A percentile compares a stretch with the other conserved stretches of the same genome.
Evolutionary conservation across 139 green algal genomes (phyloP).

Genomic region (Chlamydomonas schloesseri): DNA sequence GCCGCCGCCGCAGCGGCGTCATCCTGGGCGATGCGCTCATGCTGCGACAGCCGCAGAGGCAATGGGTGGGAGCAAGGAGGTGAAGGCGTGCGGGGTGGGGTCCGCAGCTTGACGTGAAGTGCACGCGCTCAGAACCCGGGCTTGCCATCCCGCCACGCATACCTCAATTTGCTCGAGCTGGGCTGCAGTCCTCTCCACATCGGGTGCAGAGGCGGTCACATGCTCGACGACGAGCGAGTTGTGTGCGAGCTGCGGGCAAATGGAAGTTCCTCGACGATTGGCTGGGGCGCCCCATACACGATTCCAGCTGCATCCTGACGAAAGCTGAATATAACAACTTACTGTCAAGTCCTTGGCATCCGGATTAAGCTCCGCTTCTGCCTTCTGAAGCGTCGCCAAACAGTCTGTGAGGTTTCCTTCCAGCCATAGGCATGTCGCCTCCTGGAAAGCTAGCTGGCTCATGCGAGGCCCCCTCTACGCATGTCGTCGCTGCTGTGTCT

Average conservation of each 20-base stretch:
- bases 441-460: slow-evolving; percentile 1
- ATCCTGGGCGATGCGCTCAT: background rate
- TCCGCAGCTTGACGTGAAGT: no score
- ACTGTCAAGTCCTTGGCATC: background rate
- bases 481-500: background rate
- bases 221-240: slow-evolving; percentile 43
- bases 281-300: no score
- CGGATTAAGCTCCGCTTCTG: slow-evolving; percentile 13
- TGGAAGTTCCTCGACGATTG: no score
- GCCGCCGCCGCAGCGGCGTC: background rate
- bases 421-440: slow-evolving; percentile 44
- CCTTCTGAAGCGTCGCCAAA: slow-evolving; percentile 6
- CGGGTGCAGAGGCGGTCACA: background rate
- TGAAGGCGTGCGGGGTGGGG: background rate
- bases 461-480: background rate
- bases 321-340: no score
- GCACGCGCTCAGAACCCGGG: background rate
- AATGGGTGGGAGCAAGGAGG: background rate
- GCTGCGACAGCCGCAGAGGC: background rate
- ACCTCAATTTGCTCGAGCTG: slow-evolving; percentile 30
- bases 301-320: no score
- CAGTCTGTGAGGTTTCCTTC: background rate
- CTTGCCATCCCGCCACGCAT: background rate
- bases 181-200: background rate
- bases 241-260: slow-evolving; percentile 24